Percentiles rank a stretch among this genome's conserved stretches.
phyloP scores from a whole-genome alignment of 2,329 filamentous ascomycete species.

The Stagonosporopsis cucurbitacearum region DNA sequence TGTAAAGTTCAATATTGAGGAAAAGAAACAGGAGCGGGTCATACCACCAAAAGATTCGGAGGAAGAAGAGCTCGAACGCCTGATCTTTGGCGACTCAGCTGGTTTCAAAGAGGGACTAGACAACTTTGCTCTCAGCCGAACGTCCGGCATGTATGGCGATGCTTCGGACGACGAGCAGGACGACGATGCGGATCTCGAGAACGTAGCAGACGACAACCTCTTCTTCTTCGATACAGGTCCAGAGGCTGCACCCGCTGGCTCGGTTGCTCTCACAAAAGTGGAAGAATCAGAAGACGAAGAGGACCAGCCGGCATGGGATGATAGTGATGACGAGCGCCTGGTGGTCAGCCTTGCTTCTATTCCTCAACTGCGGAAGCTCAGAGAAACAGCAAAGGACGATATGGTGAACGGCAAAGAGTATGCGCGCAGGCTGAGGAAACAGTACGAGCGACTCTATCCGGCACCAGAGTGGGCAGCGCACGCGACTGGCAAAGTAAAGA shows the following conservation, averaged over 20 bases:
- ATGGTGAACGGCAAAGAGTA: constrained; percentile 88
- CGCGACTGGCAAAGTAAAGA: constrained; percentile 51
- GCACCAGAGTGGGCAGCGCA: constrained; percentile 66
- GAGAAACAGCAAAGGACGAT: constrained; percentile 82
- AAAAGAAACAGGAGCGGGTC: constrained; percentile 32
- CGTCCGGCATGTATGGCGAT: constrained; percentile 37
- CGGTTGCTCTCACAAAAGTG: constrained; percentile 50
- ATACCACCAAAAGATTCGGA: constrained; percentile 74
- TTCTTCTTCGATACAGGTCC: constrained; percentile 81
- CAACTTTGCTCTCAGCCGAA: constrained; percentile 56
- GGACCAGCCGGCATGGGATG: constrained; percentile 76
- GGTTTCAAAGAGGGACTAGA: constrained; percentile 80
- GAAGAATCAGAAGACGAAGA: constrained; percentile 48
- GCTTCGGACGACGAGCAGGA: constrained; percentile 56
- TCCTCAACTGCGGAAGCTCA: constrained; percentile 79
- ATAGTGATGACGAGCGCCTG: constrained; percentile 92
- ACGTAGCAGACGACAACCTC: constrained; percentile 78
- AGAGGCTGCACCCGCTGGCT: constrained; percentile 50
- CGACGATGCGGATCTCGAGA: constrained; percentile 59
- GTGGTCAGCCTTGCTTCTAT: constrained; percentile 80
- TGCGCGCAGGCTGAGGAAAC: constrained; percentile 75
- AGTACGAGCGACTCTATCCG: constrained; percentile 71
- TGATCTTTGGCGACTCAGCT: constrained; percentile 87
- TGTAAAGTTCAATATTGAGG: constrained; percentile 28
- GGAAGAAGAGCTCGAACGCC: constrained; percentile 83